A percentile compares a stretch with the other conserved stretches of the same genome.
phyloP scores from a whole-genome alignment of 768 basidiomycete species.

The Boletus edulis region DNA sequence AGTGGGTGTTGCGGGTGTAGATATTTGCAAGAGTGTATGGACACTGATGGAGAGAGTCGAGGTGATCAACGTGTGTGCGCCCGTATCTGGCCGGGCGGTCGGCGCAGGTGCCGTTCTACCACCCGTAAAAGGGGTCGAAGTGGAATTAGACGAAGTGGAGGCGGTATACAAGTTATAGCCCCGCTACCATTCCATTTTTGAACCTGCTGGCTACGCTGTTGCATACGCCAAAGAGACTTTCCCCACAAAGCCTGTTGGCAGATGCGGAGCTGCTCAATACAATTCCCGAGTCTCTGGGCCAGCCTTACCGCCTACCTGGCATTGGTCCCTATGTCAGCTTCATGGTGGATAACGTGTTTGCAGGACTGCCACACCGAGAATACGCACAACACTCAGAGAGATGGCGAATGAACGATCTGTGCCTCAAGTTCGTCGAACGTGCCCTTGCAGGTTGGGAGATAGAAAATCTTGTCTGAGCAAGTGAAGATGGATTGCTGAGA shows the following conservation, averaged over 20 bases:
- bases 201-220: slow-evolving; percentile 78
- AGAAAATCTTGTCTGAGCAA: slow-evolving; percentile 59
- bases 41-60: slow-evolving; percentile 79
- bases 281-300: slow-evolving; percentile 77
- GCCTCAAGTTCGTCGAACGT: slow-evolving; percentile 82
- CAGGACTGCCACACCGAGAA: slow-evolving; percentile 70
- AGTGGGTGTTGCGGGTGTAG: slow-evolving; percentile 66
- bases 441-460: slow-evolving; percentile 80
- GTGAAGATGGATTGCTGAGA: slow-evolving; percentile 52
- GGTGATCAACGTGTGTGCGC: slow-evolving; percentile 69
- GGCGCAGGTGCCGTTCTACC: slow-evolving; percentile 38
- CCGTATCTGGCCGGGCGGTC: slow-evolving; percentile 28
- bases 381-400: slow-evolving; percentile 73
- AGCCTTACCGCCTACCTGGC: slow-evolving; percentile 79
- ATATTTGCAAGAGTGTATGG: slow-evolving; percentile 84
- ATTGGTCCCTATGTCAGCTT: slow-evolving; percentile 83
- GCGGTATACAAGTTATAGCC: slow-evolving; percentile 73
- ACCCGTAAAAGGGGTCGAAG: slow-evolving; percentile 74
- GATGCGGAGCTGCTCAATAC: slow-evolving; percentile 67
- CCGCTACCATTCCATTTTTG: slow-evolving; percentile 87
- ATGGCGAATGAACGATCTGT: slow-evolving; percentile 85
- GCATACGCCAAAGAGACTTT: slow-evolving; percentile 74
- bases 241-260: slow-evolving; percentile 54
- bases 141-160: slow-evolving; percentile 88
- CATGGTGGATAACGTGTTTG: slow-evolving; percentile 86